Conservation (phyloP, 2,329 filamentous ascomycete species). For the Hansfordia pulvinata region DNA sequence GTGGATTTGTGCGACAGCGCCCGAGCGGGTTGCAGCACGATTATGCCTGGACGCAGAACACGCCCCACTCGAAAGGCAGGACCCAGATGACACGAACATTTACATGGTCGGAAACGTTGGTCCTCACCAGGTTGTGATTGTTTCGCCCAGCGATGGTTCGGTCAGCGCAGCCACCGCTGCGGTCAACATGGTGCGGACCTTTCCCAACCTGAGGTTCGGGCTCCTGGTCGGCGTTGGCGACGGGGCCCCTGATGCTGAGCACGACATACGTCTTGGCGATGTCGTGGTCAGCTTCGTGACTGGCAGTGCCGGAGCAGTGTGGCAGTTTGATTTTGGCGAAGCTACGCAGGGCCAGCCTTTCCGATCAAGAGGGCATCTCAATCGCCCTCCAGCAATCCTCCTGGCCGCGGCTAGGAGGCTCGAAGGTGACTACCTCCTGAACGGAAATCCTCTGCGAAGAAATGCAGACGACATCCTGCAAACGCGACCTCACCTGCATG, state of each 20-base stretch:
- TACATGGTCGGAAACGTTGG: conserved; percentile 13
- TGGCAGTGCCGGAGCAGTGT: no score
- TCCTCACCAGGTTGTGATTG: conserved; percentile 13
- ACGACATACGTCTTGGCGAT: conserved; percentile 18
- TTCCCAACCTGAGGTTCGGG: conserved; percentile 12
- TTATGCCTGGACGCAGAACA: conserved; percentile 13
- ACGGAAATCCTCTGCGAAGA: no score
- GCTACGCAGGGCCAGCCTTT: conserved; percentile 9
- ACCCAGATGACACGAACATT: conserved; percentile 10
- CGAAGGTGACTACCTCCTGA: conserved; percentile 6
- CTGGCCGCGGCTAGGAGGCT: conserved; percentile 11
- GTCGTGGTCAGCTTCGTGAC: conserved; percentile 17
- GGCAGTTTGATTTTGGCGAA: conserved; percentile 20
- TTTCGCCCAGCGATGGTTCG: no score
- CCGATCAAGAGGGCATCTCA: conserved; percentile 3
- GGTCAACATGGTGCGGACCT: conserved; percentile 13
- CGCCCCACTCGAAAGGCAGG: conserved; percentile 2
- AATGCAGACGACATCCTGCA: no score
- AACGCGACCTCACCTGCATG: no score
- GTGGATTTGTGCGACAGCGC: no score
- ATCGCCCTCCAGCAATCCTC: conserved; percentile 2
- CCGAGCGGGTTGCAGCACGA: no score
- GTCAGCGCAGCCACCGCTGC: conserved; percentile 10
- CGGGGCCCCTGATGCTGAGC: conserved; percentile 12
- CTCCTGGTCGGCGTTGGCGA: conserved; percentile 20